These are phyloP conservation scores for Leccinum fibrillosum DNA, from an alignment of 768 basidiomycete species.

Conservation along the genomic window DNA sequence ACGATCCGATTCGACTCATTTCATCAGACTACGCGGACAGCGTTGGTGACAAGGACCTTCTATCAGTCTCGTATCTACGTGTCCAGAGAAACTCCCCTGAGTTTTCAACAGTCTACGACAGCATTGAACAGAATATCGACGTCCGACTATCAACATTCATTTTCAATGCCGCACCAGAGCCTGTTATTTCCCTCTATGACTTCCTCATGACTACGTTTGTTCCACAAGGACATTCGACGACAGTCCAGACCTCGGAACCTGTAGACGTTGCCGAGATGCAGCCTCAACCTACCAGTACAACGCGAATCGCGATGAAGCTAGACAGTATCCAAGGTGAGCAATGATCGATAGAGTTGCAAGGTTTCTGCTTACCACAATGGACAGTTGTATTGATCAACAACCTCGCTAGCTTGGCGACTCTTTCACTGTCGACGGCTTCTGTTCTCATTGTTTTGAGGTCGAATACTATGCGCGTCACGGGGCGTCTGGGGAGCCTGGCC, in stretches of 20 bases:
- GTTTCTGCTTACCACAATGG: slow-evolving; percentile 10
- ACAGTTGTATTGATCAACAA: slow-evolving; percentile 79
- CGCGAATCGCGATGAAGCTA: slow-evolving; percentile 78
- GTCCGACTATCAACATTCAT: slow-evolving; percentile 88
- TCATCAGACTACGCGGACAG: slow-evolving; percentile 51
- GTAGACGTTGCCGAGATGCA: not conserved
- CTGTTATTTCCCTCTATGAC: slow-evolving; percentile 88
- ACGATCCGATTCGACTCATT: slow-evolving; percentile 57
- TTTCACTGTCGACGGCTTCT: slow-evolving; percentile 87
- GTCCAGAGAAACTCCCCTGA: slow-evolving; percentile 86
- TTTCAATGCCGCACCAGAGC: slow-evolving; percentile 85
- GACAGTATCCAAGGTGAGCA: slow-evolving; percentile 75
- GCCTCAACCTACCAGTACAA: slow-evolving; percentile 47
- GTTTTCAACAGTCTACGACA: slow-evolving; percentile 73
- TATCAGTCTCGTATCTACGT: slow-evolving; percentile 74
- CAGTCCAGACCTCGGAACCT: slow-evolving; percentile 10
- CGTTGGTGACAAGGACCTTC: slow-evolving; percentile 56
- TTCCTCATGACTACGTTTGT: slow-evolving; percentile 98
- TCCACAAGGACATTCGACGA: slow-evolving; percentile 31
- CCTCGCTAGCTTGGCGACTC: slow-evolving; percentile 68
- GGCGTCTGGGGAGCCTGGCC: slow-evolving; percentile 78
- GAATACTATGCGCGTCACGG: slow-evolving; percentile 73
- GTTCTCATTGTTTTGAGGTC: slow-evolving; percentile 71
- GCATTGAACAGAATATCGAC: slow-evolving; percentile 85
- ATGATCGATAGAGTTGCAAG: not conserved